Conservation (phyloP, 805 yeast species). For the Candida suzukii region DNA sequence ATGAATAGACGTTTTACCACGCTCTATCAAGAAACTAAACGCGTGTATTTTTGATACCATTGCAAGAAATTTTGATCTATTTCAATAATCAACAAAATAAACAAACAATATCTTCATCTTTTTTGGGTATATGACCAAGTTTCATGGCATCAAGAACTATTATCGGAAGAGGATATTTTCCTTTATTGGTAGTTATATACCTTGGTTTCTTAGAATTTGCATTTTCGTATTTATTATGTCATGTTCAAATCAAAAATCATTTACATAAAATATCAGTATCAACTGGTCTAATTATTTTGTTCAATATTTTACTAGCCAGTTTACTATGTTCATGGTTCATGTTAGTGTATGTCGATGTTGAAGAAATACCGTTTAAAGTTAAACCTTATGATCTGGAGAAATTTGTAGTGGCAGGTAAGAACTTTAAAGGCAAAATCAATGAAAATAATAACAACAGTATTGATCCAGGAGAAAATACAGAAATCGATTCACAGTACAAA, state of each 20-base stretch:
- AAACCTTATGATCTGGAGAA: conserved; percentile 28
- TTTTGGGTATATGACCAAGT: neutral
- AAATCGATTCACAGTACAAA: neutral
- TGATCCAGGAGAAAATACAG: neutral
- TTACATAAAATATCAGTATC: conserved; percentile 27
- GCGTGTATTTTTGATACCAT: no score
- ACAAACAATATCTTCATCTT: no score
- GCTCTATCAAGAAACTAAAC: no score
- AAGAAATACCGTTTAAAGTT: conserved; percentile 30
- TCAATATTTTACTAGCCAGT: conserved; percentile 19
- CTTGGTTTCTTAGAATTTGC: conserved; percentile 22
- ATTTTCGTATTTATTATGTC: conserved; percentile 22
- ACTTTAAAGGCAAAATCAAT: neutral
- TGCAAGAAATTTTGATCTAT: no score
- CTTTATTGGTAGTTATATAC: conserved; percentile 7
- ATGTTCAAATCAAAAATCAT: conserved; percentile 31
- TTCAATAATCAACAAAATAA: no score
- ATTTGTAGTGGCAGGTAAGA: conserved; percentile 15
- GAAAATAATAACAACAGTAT: no score
- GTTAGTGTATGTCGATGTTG: conserved; percentile 51
- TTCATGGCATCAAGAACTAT: neutral
- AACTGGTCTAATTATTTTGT: conserved; percentile 25
- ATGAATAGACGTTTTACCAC: no score
- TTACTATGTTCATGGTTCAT: conserved; percentile 36
- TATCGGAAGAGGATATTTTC: neutral